These are phyloP conservation scores for Ettlia oleoabundans DNA, from an alignment of 139 green algal genomes.

Conservation along the genomic window DNA sequence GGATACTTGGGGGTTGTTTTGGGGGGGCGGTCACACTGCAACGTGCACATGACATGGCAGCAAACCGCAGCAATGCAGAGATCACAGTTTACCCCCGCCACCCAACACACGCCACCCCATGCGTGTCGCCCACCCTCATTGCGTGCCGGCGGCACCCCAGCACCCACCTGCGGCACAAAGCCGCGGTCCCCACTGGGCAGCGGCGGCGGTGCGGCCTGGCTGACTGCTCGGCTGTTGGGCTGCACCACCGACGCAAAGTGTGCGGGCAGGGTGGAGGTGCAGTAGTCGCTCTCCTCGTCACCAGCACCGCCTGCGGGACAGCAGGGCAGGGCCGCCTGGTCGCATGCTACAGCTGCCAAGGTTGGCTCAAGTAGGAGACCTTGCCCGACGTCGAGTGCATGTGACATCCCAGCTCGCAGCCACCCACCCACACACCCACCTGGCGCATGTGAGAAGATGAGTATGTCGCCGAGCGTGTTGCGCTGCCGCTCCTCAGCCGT, in stretches of 20 bases:
- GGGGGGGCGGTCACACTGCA: too few species aligned
- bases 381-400: neutral
- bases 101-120: too few species aligned
- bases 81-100: too few species aligned
- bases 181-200: conserved; percentile 68
- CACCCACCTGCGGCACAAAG: conserved; percentile 62
- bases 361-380: neutral
- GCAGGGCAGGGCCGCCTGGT: neutral
- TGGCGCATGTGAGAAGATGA: conserved; percentile 67
- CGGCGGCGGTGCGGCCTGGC: conserved; percentile 59
- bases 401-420: conserved; percentile 5
- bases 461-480: conserved; percentile 78
- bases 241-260: conserved; percentile 48
- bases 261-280: conserved; percentile 72
- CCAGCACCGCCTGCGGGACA: neutral
- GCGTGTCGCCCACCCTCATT: neutral
- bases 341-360: neutral
- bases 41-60: too few species aligned
- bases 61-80: too few species aligned
- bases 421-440: neutral
- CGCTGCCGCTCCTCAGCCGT: conserved; percentile 68
- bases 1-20: too few species aligned
- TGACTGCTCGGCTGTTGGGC: conserved; percentile 52
- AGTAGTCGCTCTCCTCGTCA: conserved; percentile 73
- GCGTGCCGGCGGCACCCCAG: neutral